Evolutionary conservation across 139 green algal genomes (phyloP), one percentile per base, ranked within the genome.

Genomic region (Picochlorum sp.): DNA sequence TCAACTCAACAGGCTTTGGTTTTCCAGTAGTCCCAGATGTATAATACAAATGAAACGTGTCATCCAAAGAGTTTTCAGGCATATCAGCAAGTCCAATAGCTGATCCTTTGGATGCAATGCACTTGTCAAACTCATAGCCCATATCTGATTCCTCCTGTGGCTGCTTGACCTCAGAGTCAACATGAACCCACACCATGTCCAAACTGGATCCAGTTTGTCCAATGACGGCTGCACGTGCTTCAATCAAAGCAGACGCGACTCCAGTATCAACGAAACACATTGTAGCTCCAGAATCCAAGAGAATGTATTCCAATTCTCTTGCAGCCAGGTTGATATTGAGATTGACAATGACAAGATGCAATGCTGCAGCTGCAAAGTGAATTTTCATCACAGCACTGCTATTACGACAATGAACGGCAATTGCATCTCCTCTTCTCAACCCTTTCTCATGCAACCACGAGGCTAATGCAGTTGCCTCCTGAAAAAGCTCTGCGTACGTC

Each of bases 41-140:
- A 83, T 96, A 96, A 77, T 95, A 95, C 79, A 92, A 73, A 60
- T 88, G 78, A 31, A 79, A 85, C 13, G 38, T 67, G 57, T 81
- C 75, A 49, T 70, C 68, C 34, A 65, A 34, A 31, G 31, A 58
- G 9, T 62, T 71, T n/a, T 54, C 51, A 45, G 68, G 59, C 34
- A 47, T 60, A 51, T 66, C 65, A 4, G 28, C 41, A n/a, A 54
- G 57, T 15, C 52, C 16, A 28, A 21, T 30, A 15, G 28, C 28
- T 26, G 7, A 4, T 51, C 14, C 44, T 21, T 38, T 16, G 15
- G 15, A 14, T 14, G 51, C 45, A 7, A 28, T 9, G 24, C 20
- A 49, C 11, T 7, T 45, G 18, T 15, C 24, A 21, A 75, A 58
- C 44, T 24, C 65, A 30, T 24, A 41, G 31, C 57, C 45, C 28